Evolutionary conservation across 441 rosid species (phyloP).

Genomic region (Capsella rubella): DNA sequence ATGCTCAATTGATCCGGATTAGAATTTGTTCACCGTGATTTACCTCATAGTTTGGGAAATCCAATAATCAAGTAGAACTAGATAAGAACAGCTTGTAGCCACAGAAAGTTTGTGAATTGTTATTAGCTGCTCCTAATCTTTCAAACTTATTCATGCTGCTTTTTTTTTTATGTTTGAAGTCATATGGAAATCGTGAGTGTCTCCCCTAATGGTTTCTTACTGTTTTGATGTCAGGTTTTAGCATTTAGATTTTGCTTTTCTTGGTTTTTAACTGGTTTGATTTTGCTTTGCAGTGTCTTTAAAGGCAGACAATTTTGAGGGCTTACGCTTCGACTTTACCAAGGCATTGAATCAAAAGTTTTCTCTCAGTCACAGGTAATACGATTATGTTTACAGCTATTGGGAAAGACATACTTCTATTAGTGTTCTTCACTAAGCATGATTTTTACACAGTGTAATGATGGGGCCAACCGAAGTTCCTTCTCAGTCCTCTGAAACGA

Average conservation of each 20-base stretch:
- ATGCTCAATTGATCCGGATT: conserved; percentile 5
- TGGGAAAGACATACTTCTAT: not conserved
- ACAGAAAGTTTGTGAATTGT: not conserved
- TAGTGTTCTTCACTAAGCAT: conserved; percentile 18
- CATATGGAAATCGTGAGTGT: not conserved
- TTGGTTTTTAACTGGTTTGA: conserved; percentile 29
- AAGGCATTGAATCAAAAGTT: conserved; percentile 88
- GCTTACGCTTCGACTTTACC: conserved; percentile 94
- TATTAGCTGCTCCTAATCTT: conserved; percentile 1
- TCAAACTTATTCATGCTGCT: not conserved
- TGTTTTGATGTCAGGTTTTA: conserved; percentile 10
- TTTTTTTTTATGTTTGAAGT: not conserved
- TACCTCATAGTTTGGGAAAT: not conserved
- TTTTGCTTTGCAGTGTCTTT: conserved; percentile 77
- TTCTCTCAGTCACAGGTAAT: conserved; percentile 85
- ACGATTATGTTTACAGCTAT: conserved; percentile 14
- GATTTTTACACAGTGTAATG: conserved; percentile 58
- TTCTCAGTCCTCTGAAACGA: conserved; percentile 79
- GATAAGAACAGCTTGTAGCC: not conserved
- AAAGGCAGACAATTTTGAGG: conserved; percentile 92
- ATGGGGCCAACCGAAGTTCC: conserved; percentile 96
- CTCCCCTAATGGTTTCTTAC: conserved; percentile 7
- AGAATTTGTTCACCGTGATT: not conserved
- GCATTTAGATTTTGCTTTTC: conserved; percentile 3
- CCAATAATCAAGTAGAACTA: not conserved